A percentile compares a stretch with the other conserved stretches of the same genome.
phyloP scores from a whole-genome alignment of 164 flowering plant genomes.

The Malania oleifera region DNA sequence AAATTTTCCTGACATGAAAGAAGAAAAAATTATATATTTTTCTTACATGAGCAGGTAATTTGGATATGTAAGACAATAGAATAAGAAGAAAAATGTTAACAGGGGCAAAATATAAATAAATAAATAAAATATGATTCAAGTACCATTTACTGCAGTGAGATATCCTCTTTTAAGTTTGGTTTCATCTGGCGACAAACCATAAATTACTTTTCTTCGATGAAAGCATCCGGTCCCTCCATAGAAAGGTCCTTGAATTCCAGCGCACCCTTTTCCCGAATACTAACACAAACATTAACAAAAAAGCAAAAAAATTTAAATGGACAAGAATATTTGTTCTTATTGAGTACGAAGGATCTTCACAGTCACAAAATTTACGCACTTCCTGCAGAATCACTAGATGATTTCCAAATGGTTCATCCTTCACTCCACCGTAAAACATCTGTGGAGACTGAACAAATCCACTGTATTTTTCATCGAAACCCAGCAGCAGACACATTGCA shows the following conservation, averaged over 20 bases:
- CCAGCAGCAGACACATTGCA: conserved; percentile 54
- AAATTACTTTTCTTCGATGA: conserved; percentile 49
- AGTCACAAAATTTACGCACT: conserved; percentile 24
- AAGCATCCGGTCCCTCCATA: conserved; percentile 55
- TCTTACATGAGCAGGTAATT: too few relatives aligned
- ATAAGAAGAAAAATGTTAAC: not conserved
- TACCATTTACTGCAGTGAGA: not conserved
- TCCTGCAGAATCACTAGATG: conserved; percentile 13
- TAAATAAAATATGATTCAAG: too few relatives aligned
- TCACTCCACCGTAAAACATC: conserved; percentile 31
- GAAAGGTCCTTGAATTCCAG: conserved; percentile 45
- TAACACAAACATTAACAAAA: conserved; percentile 8
- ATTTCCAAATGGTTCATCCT: conserved; percentile 51
- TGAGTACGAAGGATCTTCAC: too few relatives aligned
- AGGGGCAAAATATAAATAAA: too few relatives aligned
- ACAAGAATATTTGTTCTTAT: too few relatives aligned
- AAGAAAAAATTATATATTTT: conserved; percentile 3
- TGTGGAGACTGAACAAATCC: conserved; percentile 60
- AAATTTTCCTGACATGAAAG: conserved; percentile 15
- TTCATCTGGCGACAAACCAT: conserved; percentile 36
- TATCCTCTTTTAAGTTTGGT: not conserved
- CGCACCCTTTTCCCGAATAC: conserved; percentile 25
- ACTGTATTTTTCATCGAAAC: conserved; percentile 21
- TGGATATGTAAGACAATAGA: too few relatives aligned
- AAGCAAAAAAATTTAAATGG: not conserved